A percentile compares a stretch with the other conserved stretches of the same genome.
These are phyloP conservation scores for Pinus albicaulis DNA, from an alignment of 75 land plant species.

Conservation along the genomic window DNA sequence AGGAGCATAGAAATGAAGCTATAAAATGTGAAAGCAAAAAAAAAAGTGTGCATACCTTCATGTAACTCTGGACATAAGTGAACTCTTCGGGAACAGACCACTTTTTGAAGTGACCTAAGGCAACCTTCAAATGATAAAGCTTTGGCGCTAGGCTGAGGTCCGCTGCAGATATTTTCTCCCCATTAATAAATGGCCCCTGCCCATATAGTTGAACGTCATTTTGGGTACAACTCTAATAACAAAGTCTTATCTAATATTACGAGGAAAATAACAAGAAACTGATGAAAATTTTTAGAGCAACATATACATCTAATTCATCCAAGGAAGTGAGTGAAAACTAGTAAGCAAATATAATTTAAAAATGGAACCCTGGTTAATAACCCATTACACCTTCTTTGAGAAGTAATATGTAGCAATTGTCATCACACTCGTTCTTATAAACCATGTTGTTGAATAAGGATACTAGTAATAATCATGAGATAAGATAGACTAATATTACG, in stretches of 20 bases:
- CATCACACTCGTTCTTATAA: too few relatives aligned
- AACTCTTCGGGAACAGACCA: slow-evolving; percentile 91
- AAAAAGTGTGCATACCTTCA: slow-evolving; percentile 46
- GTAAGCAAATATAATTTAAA: neutral
- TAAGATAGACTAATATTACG: too few relatives aligned
- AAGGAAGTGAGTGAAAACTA: neutral
- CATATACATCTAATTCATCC: neutral
- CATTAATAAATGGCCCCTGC: slow-evolving; percentile 92
- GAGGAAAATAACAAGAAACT: neutral
- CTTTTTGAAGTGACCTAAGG: slow-evolving; percentile 83
- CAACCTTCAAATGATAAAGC: slow-evolving; percentile 88
- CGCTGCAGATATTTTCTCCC: slow-evolving; percentile 66
- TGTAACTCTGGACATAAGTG: slow-evolving; percentile 55
- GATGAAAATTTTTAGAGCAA: neutral
- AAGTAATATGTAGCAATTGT: neutral
- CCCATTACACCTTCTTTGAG: neutral
- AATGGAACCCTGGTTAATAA: neutral
- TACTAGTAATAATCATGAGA: neutral
- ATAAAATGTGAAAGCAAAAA: neutral
- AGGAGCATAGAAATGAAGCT: neutral
- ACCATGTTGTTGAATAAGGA: neutral
- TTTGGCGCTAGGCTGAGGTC: slow-evolving; percentile 93
- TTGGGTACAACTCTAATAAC: neutral
- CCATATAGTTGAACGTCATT: neutral
- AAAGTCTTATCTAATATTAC: neutral